Base-by-base conservation (phyloP, 2,329 filamentous ascomycete genomes). In the Magnaporthiopsis rhizophila region DNA sequence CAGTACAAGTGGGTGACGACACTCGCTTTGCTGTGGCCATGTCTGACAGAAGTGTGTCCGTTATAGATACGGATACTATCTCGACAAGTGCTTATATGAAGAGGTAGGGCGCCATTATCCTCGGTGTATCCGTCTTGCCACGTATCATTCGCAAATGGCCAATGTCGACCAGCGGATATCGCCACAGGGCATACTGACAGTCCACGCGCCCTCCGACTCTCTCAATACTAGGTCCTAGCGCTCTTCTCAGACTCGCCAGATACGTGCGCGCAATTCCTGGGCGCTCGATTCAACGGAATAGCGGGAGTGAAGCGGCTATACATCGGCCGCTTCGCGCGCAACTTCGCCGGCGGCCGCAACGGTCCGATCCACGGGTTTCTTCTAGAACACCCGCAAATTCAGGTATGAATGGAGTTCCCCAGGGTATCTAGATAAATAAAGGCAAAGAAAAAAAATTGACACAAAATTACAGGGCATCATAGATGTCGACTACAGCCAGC, bases 61-160 rank as follows among this genome's bases (percentile, higher is more conserved):
- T 5, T 45, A 7, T 1, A 45, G 38, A 18, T 85, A 85, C 71
- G 83, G 82, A 32, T 85, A 85, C 71, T 85, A 85, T 69, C 75
- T 85, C 32, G 83, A 85, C 73, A 85, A 85, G 67, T 85, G 82
- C 66, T 74, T 85, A 1, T 85, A 84, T 72, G 78, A 83, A 67
- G 81, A 85, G 74, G 81, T 79, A 63, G 30, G 30, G 30, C 30
- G 30, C 6, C 30, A 30, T 30, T 30, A 30, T 36, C 13, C 34
- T 13, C 34, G 3, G 34, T 36, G 34, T 2, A 36, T 36, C 12
- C 3, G 34, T 36, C 30, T 3, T 30, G 30, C 30, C 30, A 30
- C 30, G 1, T 13, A 1, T 36, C 11, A 1, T 36, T 11, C 11
- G 34, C 34, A 36, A 36, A 36, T 36, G 34, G 2, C 11, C 34